Conservation (phyloP, 495 filamentous ascomycete species). For the Hypomontagnella monticulosa region DNA sequence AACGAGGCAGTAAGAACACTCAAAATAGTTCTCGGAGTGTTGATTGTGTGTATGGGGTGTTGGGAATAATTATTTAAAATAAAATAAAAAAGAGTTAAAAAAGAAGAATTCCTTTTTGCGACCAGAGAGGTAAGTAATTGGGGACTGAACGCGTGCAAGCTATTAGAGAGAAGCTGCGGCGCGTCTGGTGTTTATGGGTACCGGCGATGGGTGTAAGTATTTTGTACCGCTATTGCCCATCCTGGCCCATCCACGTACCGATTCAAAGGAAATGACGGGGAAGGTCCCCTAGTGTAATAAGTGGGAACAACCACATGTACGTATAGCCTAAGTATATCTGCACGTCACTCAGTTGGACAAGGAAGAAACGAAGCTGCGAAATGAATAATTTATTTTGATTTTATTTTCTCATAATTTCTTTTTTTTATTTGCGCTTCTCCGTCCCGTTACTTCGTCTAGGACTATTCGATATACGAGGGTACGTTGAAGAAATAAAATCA, state of each 20-base stretch:
- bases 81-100: constrained; percentile 16
- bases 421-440: constrained; percentile 3
- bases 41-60: too few species aligned
- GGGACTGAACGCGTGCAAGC: constrained; percentile 30
- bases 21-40: too few species aligned
- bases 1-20: too few species aligned
- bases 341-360: constrained; percentile 22
- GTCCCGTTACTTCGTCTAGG: too few species aligned
- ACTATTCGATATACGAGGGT: too few species aligned
- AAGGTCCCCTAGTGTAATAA: constrained; percentile 12
- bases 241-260: not conserved
- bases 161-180: constrained; percentile 17
- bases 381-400: constrained; percentile 31
- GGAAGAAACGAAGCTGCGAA: constrained; percentile 21
- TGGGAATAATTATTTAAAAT: not conserved
- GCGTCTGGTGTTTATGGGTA: constrained; percentile 38
- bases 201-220: constrained; percentile 2
- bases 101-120: constrained; percentile 11
- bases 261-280: constrained; percentile 30
- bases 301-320: not conserved
- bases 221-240: constrained; percentile 4
- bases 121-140: constrained; percentile 17
- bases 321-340: constrained; percentile 25
- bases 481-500: too few species aligned
- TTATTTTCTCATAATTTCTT: constrained; percentile 16